phyloP scores from a whole-genome alignment of 225 moss, liverwort and hornwort species.

The Rhytidiadelphus loreus region DNA sequence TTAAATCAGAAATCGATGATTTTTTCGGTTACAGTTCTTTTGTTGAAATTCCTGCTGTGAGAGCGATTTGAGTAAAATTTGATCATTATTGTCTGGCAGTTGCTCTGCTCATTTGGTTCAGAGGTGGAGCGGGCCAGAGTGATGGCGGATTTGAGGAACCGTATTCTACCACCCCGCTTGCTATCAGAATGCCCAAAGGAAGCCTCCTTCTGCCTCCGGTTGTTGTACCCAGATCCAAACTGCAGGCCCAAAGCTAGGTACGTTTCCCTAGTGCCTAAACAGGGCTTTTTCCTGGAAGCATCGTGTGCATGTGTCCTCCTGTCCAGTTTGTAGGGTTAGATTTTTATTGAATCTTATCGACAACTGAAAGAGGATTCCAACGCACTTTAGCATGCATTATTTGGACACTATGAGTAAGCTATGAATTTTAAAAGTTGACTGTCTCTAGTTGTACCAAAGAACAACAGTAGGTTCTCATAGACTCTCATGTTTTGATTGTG shows the following conservation, averaged over 20 bases:
- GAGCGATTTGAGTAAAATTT: background rate
- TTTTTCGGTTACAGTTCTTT: background rate
- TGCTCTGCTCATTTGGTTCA: slow-evolving; percentile 64
- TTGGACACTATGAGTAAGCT: background rate
- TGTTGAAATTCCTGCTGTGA: background rate
- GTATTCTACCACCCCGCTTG: slow-evolving; percentile 81
- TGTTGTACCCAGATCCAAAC: slow-evolving; percentile 81
- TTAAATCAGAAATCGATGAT: background rate
- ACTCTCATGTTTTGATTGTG: background rate
- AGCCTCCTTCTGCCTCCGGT: slow-evolving; percentile 84
- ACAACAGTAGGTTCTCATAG: background rate
- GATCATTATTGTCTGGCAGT: slow-evolving; percentile 23
- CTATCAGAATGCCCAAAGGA: slow-evolving; percentile 86
- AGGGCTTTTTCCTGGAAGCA: background rate
- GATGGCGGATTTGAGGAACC: slow-evolving; percentile 86
- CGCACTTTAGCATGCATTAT: background rate
- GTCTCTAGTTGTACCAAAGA: background rate
- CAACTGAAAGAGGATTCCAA: background rate
- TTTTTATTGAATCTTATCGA: background rate
- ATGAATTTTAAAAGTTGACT: background rate
- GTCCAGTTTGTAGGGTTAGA: background rate
- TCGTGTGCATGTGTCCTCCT: background rate
- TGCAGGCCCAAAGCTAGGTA: slow-evolving; percentile 89
- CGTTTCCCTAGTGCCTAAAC: background rate
- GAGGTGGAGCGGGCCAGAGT: slow-evolving; percentile 70